phyloP scores from a whole-genome alignment of 495 filamentous ascomycete genomes.

The Delitschia confertaspora region DNA sequence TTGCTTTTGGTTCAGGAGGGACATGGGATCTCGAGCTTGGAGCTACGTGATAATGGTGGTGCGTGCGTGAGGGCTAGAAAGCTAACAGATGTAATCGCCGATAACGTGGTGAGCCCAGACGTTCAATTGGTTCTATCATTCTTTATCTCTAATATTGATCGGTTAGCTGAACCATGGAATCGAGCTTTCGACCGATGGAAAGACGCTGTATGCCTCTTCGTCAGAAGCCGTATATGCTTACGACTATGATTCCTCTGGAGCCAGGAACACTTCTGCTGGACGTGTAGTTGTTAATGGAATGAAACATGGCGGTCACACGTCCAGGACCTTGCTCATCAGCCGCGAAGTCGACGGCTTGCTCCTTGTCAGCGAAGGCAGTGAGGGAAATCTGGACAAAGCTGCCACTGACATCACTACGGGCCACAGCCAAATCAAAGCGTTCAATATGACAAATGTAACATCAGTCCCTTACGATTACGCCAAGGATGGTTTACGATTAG shows the following conservation, averaged over 20 bases:
- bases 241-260: conserved; percentile 46
- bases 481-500: conserved; percentile 48
- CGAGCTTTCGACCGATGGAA: conserved; percentile 51
- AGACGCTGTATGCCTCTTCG: conserved; percentile 56
- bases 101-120: conserved; percentile 34
- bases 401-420: conserved; percentile 43
- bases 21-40: conserved; percentile 46
- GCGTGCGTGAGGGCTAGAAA: conserved; percentile 40
- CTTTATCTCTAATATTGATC: neutral
- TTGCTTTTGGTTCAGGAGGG: conserved; percentile 53
- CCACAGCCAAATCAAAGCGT: conserved; percentile 56
- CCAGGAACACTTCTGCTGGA: conserved; percentile 37
- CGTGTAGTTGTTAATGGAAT: conserved; percentile 49
- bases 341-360: conserved; percentile 43
- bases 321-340: conserved; percentile 54
- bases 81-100: conserved; percentile 25
- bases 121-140: too few species aligned
- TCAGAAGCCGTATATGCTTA: conserved; percentile 48
- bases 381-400: conserved; percentile 48
- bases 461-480: conserved; percentile 36
- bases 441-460: conserved; percentile 44
- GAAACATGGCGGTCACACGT: conserved; percentile 49
- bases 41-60: conserved; percentile 42
- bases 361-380: conserved; percentile 56
- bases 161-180: conserved; percentile 58